Conservation (phyloP, 2,329 filamentous ascomycete genomes). For the Akanthomyces uredinophilus region DNA sequence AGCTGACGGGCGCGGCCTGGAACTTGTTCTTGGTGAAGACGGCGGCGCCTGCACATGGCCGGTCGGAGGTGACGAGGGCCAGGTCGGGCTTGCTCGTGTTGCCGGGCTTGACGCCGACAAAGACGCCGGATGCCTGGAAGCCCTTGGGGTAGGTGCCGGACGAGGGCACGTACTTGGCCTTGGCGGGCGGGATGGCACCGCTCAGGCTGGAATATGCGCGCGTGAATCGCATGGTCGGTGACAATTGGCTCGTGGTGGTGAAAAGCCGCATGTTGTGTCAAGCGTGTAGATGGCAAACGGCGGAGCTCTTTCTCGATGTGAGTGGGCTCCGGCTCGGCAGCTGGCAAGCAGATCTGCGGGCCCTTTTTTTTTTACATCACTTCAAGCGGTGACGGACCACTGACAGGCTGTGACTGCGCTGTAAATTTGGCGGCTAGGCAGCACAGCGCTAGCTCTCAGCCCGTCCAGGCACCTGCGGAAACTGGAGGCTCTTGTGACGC, state of each 20-base stretch:
- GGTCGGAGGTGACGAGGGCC: constrained; percentile 80
- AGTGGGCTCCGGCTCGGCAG: constrained; percentile 1
- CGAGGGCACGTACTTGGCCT: constrained; percentile 85
- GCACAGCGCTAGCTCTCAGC: not conserved
- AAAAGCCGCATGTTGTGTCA: not conserved
- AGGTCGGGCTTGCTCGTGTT: constrained; percentile 92
- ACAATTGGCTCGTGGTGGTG: constrained; percentile 15
- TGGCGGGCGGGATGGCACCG: constrained; percentile 61
- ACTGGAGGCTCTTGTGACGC: not conserved
- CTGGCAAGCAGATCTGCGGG: not conserved
- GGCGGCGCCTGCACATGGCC: constrained; percentile 78
- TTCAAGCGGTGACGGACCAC: not conserved
- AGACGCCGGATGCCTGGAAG: constrained; percentile 78
- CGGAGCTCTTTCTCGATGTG: not conserved
- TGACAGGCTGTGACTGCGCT: not conserved
- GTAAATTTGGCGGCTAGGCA: not conserved
- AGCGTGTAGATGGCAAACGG: not conserved
- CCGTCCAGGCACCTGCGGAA: not conserved
- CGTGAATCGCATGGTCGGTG: constrained; percentile 28
- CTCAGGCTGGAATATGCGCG: constrained; percentile 29
- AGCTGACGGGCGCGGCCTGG: constrained; percentile 89
- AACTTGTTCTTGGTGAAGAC: constrained; percentile 99
- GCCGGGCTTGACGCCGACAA: constrained; percentile 88
- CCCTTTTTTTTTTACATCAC: no score
- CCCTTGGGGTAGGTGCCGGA: constrained; percentile 84